Evolutionary conservation across 2,329 filamentous ascomycete species (phyloP), one percentile per base, ranked within the genome.

Genomic region (Talaromyces sp.): DNA sequence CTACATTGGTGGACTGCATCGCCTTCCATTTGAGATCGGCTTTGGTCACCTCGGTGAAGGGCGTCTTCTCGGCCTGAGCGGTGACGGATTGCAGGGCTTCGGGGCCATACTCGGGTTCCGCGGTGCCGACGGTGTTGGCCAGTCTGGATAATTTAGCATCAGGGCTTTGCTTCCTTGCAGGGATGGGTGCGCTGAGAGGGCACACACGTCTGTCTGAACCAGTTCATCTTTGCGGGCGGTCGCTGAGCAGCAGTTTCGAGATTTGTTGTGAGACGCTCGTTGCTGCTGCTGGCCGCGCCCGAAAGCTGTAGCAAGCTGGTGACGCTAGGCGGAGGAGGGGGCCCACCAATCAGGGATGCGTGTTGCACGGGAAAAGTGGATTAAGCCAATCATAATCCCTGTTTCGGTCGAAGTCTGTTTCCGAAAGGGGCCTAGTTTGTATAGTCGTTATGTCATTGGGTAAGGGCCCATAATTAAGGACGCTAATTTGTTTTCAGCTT

Each of bases 131-230:
- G 49, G 49, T 53, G 28, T 53, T 53, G 25, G 49, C 49, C 49
- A 53, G 25, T 53, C 49, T 53, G 17, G 49, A 28, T 11, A 53
- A n/a, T 53, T 53, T 30, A 53, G 49, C 25, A 53, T 53, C 25
- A 53, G 27, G 25, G 11, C 0, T 30, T 25, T 47, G 44, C 44
- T 47, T 47, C n/a, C 22, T 47, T 25, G 19, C 44, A 11, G 25
- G 28, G 44, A n/a, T 11, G 10, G 22, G 19, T 52, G 27, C 25
- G 22, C 19, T 52, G 22, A 27, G 49, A 52, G 49, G 49, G 28
- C 25, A 53, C 49, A 53, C 49, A 53, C 49, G 49, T 53, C 49
- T 53, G 49, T 53, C 49, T 53, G 49, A 53, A 53, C 49, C 49
- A 53, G 49, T 53, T 53, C 49, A 53, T 53, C 7, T 17, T 53